These are phyloP conservation scores for Mucor piriformis DNA, from an alignment of 371 early-diverging fungal species.

Conservation along the genomic window DNA sequence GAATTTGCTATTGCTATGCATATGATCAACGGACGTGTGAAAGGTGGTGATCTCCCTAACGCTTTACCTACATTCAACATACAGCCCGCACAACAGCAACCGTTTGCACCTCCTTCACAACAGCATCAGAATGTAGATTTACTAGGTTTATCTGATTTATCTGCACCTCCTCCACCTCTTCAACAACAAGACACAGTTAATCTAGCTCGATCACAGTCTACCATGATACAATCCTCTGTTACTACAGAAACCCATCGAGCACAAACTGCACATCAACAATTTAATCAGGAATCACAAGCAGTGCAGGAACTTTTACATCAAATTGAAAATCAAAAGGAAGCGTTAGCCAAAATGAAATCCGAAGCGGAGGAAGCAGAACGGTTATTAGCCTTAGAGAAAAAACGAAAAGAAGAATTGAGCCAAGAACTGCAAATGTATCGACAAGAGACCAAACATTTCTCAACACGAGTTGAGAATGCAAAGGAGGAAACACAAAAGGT, in stretches of 20 bases:
- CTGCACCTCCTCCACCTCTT: constrained; percentile 8
- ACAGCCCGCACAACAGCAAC: constrained; percentile 5
- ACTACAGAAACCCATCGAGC: constrained; percentile 24
- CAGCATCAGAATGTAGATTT: constrained; percentile 27
- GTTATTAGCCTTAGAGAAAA: constrained; percentile 30
- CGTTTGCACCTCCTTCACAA: background rate
- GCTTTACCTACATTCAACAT: constrained; percentile 18
- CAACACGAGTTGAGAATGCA: constrained; percentile 35
- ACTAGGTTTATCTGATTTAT: constrained; percentile 24
- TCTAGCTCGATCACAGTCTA: constrained; percentile 11
- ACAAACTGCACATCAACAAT: constrained; percentile 27
- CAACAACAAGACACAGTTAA: constrained; percentile 4
- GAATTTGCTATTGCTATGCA: constrained; percentile 69
- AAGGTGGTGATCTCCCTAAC: constrained; percentile 46
- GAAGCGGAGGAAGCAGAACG: constrained; percentile 42
- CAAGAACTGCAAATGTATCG: constrained; percentile 38
- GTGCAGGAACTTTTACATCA: constrained; percentile 31
- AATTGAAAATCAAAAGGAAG: constrained; percentile 35
- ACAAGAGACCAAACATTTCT: constrained; percentile 40
- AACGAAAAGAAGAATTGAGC: constrained; percentile 34
- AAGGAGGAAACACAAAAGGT: constrained; percentile 20
- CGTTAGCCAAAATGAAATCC: constrained; percentile 31
- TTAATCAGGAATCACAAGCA: constrained; percentile 27
- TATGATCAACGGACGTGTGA: constrained; percentile 59
- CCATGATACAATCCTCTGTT: constrained; percentile 19